These are phyloP conservation scores for Backusella mclennaniae DNA, from an alignment of 192 early-diverging fungal genomes.

Conservation along the genomic window DNA sequence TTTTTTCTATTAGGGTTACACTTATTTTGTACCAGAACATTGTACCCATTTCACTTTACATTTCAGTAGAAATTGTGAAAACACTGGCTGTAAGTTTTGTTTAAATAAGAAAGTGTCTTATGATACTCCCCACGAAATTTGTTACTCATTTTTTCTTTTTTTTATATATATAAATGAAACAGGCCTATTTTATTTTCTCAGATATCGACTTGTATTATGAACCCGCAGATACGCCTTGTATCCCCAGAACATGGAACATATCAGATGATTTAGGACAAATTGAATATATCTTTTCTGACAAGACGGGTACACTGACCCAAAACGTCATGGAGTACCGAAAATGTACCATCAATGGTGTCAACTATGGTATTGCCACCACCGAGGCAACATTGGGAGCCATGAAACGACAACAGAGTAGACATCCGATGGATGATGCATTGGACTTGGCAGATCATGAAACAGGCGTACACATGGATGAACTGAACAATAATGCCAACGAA, in stretches of 20 bases:
- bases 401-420: constrained; percentile 26
- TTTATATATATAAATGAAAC: not conserved
- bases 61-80: constrained; percentile 92
- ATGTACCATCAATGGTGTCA: constrained; percentile 82
- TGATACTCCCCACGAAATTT: not conserved
- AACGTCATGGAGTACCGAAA: constrained; percentile 96
- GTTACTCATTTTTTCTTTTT: not conserved
- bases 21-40: constrained; percentile 95
- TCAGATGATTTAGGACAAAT: constrained; percentile 94
- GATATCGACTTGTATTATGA: constrained; percentile 92
- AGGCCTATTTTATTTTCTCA: constrained; percentile 88
- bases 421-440: not conserved
- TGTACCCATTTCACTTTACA: constrained; percentile 93
- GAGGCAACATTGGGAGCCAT: constrained; percentile 46
- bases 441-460: constrained; percentile 25
- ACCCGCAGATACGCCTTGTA: constrained; percentile 71
- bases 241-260: constrained; percentile 86
- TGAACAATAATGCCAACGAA: constrained; percentile 18
- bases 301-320: constrained; percentile 94
- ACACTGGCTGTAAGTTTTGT: constrained; percentile 63
- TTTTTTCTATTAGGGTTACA: constrained; percentile 57
- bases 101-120: not conserved
- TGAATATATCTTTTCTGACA: constrained; percentile 96
- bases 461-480: constrained; percentile 3
- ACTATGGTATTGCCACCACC: constrained; percentile 72